Conservation (phyloP, 192 early-diverging fungal species). For the Radiomyces spectabilis region DNA sequence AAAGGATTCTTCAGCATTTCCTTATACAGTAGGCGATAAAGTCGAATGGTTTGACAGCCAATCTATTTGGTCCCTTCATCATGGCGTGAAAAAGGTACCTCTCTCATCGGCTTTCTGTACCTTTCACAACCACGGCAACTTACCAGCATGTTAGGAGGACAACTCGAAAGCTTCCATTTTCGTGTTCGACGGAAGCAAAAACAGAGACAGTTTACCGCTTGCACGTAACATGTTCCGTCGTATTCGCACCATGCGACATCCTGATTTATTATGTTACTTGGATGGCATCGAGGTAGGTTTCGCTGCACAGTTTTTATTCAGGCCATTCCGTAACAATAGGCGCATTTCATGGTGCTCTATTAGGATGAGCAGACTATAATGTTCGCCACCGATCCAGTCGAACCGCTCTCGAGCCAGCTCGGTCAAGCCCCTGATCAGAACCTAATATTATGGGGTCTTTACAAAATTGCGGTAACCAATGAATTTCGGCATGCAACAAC, state of each 20-base stretch:
- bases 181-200: constrained; percentile 64
- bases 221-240: constrained; percentile 85
- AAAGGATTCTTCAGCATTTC: constrained; percentile 56
- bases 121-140: neutral
- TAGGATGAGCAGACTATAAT: constrained; percentile 59
- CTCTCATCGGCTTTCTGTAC: neutral
- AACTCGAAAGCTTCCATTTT: constrained; percentile 70
- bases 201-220: constrained; percentile 66
- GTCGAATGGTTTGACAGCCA: constrained; percentile 47
- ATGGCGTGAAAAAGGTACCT: constrained; percentile 56
- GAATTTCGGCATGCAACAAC: neutral
- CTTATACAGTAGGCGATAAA: constrained; percentile 58
- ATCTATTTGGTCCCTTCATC: constrained; percentile 60
- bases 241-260: constrained; percentile 85
- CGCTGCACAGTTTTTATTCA: neutral
- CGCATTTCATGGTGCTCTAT: neutral
- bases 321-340: neutral
- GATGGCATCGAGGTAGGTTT: constrained; percentile 77
- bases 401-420: constrained; percentile 55
- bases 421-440: constrained; percentile 43
- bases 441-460: constrained; percentile 80
- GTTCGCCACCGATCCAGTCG: constrained; percentile 83
- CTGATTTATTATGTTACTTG: constrained; percentile 74
- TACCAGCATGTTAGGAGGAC: constrained; percentile 40
- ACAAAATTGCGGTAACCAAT: constrained; percentile 75